Evolutionary conservation across 2,329 filamentous ascomycete genomes (phyloP), one percentile per base, ranked within the genome.

Genomic region (Scolecobasidium constrictum): DNA sequence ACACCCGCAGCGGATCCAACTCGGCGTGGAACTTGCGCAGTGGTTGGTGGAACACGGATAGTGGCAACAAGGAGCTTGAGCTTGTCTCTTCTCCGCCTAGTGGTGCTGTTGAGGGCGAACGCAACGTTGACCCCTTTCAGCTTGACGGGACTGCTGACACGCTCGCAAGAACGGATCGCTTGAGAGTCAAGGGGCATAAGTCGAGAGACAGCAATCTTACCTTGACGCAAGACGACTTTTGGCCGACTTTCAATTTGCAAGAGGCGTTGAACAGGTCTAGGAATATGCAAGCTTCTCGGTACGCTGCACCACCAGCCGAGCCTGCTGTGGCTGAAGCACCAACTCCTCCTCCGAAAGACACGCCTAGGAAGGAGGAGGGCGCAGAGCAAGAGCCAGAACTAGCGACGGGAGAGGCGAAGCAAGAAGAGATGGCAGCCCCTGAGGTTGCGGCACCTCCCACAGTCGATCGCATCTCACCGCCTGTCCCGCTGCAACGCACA

Each of bases 201-300:
- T 48, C 58, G 6, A 57, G 61, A 23, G 62, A 60, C 46, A 59
- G 56, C 46, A 71, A 71, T 52, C 61, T 65, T 48, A 71, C 67
- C 2, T 47, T 71, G 48, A 67, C 68, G 48, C 68, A 70, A 54
- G 64, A 68, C 45, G 64, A 68, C 47, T 71, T 71, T 49, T 68
- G 65, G 64, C 58, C 66, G 17, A 58, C 61, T 41, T 61, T 65
- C 43, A 61, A 56, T 48, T 51, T 57, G 35, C 53, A 58, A 20
- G 55, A 58, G 46, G 59, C 58, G 39, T 54, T 61, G 60, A 54
- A 48, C 28, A 57, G 56, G 49, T 60, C 52, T 55, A 64, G 55
- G 53, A n/a, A n/a, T n/a, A 60, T 57, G 56, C 58, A 59, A 54
- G 56, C 61, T 49, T 64, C 61, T 48, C 57, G 56, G 43, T 63